phyloP scores from a whole-genome alignment of 306 rosid species.

The Carpinus viminea region DNA sequence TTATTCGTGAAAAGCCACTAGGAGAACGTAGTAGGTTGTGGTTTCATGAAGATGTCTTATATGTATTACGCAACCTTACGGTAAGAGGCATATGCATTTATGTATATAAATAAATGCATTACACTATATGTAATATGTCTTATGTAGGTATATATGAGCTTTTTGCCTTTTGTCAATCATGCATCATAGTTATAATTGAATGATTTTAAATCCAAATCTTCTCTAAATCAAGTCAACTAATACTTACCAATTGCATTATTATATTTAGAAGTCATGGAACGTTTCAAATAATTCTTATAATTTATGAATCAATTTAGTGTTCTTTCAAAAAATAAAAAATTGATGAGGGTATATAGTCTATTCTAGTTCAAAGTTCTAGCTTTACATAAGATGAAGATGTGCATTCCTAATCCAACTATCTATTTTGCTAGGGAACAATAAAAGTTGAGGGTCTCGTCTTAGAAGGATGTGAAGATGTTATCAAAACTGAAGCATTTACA shows the following conservation, averaged over 20 bases:
- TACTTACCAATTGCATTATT: neutral
- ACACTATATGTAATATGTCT: too few relatives aligned
- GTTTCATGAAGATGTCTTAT: neutral
- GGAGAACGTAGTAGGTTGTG: constrained; percentile 28
- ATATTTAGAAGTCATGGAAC: too few relatives aligned
- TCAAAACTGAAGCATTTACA: neutral
- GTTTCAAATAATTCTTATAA: too few relatives aligned
- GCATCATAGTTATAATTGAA: neutral
- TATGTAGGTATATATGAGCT: too few relatives aligned
- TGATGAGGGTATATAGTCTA: neutral
- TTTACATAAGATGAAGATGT: neutral
- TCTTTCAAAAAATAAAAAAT: too few relatives aligned
- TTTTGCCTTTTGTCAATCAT: neutral
- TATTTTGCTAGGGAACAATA: neutral
- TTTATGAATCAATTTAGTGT: neutral
- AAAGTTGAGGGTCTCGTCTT: neutral
- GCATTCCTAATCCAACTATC: neutral
- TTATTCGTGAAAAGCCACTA: constrained; percentile 22
- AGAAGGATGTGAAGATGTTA: neutral
- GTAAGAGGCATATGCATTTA: neutral
- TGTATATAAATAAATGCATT: too few relatives aligned
- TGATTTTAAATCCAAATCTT: too few relatives aligned
- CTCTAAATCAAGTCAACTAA: too few relatives aligned
- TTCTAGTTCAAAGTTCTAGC: neutral
- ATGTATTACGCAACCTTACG: neutral